Evolutionary conservation across 2,329 filamentous ascomycete species (phyloP).

Genomic region (Trichoderma atroviride): DNA sequence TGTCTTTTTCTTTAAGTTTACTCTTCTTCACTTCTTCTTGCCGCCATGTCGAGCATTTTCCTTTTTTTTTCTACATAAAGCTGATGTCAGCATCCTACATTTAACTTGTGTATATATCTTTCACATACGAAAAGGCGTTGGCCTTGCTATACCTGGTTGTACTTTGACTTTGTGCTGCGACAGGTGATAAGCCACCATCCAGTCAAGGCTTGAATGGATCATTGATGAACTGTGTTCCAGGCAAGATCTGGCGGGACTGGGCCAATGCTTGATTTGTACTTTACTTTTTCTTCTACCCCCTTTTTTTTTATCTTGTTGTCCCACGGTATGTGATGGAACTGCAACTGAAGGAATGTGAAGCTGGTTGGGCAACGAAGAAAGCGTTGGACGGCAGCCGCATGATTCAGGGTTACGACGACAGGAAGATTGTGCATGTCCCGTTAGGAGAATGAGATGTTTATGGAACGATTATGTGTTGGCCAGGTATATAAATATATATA

Average conservation of each 20-base stretch:
- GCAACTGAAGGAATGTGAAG: background rate
- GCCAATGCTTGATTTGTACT: constrained; percentile 19
- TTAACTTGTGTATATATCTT: constrained; percentile 23
- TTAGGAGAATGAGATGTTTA: constrained; percentile 9
- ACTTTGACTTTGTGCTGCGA: background rate
- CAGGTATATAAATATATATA: background rate
- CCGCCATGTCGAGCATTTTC: constrained; percentile 3
- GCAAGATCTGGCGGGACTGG: constrained; percentile 7
- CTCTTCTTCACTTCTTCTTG: constrained; percentile 26
- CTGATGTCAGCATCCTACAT: constrained; percentile 17
- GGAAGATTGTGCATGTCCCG: constrained; percentile 14
- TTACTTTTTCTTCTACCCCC: background rate
- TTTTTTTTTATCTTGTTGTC: background rate
- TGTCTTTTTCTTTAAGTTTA: constrained; percentile 23
- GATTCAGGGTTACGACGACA: constrained; percentile 7
- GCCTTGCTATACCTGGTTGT: constrained; percentile 3
- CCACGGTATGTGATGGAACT: constrained; percentile 13
- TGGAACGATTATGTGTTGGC: constrained; percentile 20
- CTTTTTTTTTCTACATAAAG: constrained; percentile 5
- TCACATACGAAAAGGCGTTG: constrained; percentile 17
- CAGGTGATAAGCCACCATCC: background rate
- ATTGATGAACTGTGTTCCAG: constrained; percentile 4
- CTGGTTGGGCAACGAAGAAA: background rate
- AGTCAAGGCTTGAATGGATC: background rate
- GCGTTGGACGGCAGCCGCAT: constrained; percentile 2